Base-by-base conservation (phyloP, 805 yeast genomes). In the Kazachstania kunashirensis region DNA sequence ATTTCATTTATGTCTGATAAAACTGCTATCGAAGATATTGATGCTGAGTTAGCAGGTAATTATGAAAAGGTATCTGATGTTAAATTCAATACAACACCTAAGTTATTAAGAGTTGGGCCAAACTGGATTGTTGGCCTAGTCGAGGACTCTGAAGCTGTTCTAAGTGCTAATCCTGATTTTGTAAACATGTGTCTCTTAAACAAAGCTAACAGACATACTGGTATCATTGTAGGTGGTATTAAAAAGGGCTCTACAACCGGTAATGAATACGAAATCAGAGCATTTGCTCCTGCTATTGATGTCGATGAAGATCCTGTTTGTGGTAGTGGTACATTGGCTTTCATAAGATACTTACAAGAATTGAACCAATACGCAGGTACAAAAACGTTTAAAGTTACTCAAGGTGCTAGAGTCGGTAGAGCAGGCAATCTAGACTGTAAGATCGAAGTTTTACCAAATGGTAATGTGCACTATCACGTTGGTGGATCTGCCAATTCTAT, bases 241-340 rank as follows among this genome's bases (percentile, higher is more conserved):
- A 50, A 48, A 29, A 45, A 54, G 18, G 46, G 46, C 12, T 48
- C 48, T 5, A 35, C 42, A n/a, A 15, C 24, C 8, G 33, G 5
- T 4, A 16, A 29, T n/a, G 59, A 55, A 30, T 59, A 53, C 39
- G 70, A 65, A 43, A 61, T 67, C 38, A 59, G 77, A 44, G 69
- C 71, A 10, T 67, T 71, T 48, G 65, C 66, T 3, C 66, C 69
- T 1, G 34, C 21, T 4, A 45, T 39, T 2, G 64, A 62, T 12
- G 54, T 62, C 1, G 33, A 42, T n/a, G 77, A 72, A 41, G 77
- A 71, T 47, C 76, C 76, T 1, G 77, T 68, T 7, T 71, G 77
- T 50, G 77, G 77, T 2, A 62, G 69, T 41, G 77, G 77, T n/a
- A 58, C 65, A 2, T 55, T 55, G 11, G 57, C 66, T 1, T 47